These are phyloP conservation scores for Choanephora cucurbitarum DNA, from an alignment of 371 early-diverging fungal genomes.

Conservation along the genomic window DNA sequence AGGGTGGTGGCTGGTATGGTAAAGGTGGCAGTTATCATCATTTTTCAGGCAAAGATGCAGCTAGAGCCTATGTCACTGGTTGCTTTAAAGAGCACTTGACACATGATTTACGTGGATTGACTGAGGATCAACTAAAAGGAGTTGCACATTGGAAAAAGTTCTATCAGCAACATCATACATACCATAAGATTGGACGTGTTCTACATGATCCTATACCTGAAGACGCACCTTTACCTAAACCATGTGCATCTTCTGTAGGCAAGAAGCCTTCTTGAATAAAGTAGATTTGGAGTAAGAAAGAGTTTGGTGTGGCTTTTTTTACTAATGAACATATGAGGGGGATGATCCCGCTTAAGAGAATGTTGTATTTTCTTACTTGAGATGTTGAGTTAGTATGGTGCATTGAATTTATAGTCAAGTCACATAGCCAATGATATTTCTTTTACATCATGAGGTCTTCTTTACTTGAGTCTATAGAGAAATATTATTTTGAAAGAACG, in stretches of 20 bases:
- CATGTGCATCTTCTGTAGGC: constrained; percentile 35
- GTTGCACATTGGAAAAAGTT: constrained; percentile 88
- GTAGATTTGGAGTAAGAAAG: not conserved
- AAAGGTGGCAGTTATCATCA: constrained; percentile 83
- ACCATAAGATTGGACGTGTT: constrained; percentile 85
- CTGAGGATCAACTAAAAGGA: constrained; percentile 66
- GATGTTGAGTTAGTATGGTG: too few relatives aligned
- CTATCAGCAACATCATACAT: constrained; percentile 83
- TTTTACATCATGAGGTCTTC: too few relatives aligned
- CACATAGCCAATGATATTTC: too few relatives aligned
- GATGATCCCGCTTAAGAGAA: too few relatives aligned
- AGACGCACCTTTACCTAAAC: constrained; percentile 75
- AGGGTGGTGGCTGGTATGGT: constrained; percentile 75
- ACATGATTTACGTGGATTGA: constrained; percentile 89
- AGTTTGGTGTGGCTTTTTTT: too few relatives aligned
- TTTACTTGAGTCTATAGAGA: too few relatives aligned
- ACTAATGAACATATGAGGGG: too few relatives aligned
- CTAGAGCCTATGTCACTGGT: constrained; percentile 93
- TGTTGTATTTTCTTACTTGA: too few relatives aligned
- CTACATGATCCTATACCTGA: constrained; percentile 79
- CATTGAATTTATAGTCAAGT: too few relatives aligned
- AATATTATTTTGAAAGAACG: too few relatives aligned
- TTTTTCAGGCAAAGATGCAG: constrained; percentile 93
- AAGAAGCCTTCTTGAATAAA: constrained; percentile 49
- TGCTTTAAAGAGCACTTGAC: constrained; percentile 92